Percentiles rank a stretch among this genome's conserved stretches.
Evolutionary conservation across 192 early-diverging fungal species (phyloP).

Genomic region (Coemansia furcata): DNA sequence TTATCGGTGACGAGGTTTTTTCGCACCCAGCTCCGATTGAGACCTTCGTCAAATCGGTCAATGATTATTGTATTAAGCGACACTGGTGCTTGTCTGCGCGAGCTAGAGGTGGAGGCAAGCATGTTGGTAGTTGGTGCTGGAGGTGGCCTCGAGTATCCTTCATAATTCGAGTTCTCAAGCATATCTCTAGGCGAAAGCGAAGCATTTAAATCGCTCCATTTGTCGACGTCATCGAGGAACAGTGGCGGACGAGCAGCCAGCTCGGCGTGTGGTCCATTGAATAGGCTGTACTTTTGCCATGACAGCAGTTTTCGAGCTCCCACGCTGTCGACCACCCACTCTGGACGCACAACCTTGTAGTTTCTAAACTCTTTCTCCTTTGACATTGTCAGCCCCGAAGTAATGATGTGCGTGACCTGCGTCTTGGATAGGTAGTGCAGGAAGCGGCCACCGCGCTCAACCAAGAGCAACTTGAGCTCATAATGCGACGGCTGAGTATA

Average conservation of each 20-base stretch:
- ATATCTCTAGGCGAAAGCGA: too few relatives aligned
- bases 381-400: conserved; percentile 60
- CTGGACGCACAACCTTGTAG: conserved; percentile 67
- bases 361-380: conserved; percentile 65
- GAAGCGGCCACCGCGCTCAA: conserved; percentile 57
- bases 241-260: background rate
- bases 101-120: background rate
- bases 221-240: background rate
- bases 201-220: background rate
- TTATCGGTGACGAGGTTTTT: conserved; percentile 38
- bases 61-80: conserved; percentile 5
- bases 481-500: conserved; percentile 62
- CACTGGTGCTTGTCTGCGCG: background rate
- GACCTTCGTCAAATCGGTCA: conserved; percentile 35
- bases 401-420: conserved; percentile 66
- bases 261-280: background rate
- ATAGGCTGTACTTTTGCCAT: conserved; percentile 61
- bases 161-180: background rate
- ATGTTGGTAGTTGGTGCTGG: background rate
- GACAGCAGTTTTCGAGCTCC: conserved; percentile 58
- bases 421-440: conserved; percentile 58
- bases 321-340: conserved; percentile 78
- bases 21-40: conserved; percentile 44
- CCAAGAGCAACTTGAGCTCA: conserved; percentile 53
- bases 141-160: background rate